phyloP scores from a whole-genome alignment of 2,329 filamentous ascomycete species.

The Pseudocercospora vitis region DNA sequence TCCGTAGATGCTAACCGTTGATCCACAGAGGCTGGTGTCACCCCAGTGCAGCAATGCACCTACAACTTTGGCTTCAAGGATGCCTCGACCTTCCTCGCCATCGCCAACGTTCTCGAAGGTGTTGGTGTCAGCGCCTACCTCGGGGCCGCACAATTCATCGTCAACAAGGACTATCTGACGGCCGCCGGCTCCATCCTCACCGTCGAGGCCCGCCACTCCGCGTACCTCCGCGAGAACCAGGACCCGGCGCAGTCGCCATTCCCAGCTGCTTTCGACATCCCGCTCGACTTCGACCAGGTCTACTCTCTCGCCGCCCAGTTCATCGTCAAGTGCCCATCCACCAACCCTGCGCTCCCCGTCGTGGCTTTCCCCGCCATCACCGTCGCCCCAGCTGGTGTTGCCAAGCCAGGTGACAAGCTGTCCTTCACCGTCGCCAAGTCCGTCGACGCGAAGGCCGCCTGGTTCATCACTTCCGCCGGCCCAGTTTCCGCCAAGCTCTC shows the following conservation, averaged over 20 bases:
- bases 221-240: conserved; percentile 51
- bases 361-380: conserved; percentile 43
- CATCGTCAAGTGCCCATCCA: conserved; percentile 57
- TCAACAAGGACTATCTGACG: conserved; percentile 59
- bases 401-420: conserved; percentile 28
- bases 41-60: conserved; percentile 54
- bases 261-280: conserved; percentile 61
- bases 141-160: conserved; percentile 60
- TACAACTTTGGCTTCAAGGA: conserved; percentile 53
- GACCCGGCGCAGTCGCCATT: conserved; percentile 49
- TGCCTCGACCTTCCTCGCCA: conserved; percentile 51
- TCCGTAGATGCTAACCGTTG: background rate
- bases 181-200: conserved; percentile 64
- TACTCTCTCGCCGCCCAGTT: conserved; percentile 64
- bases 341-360: conserved; percentile 55
- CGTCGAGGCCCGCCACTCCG: conserved; percentile 63
- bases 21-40: conserved; percentile 45
- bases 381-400: conserved; percentile 16
- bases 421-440: conserved; percentile 25
- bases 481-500: conserved; percentile 27
- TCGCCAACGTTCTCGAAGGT: conserved; percentile 56
- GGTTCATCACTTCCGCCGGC: conserved; percentile 32
- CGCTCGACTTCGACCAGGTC: conserved; percentile 59
- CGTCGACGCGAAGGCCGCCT: conserved; percentile 26
- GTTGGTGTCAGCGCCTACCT: conserved; percentile 63